These are phyloP conservation scores for Boehmeria nivea DNA, from an alignment of 306 rosid species.

Conservation along the genomic window DNA sequence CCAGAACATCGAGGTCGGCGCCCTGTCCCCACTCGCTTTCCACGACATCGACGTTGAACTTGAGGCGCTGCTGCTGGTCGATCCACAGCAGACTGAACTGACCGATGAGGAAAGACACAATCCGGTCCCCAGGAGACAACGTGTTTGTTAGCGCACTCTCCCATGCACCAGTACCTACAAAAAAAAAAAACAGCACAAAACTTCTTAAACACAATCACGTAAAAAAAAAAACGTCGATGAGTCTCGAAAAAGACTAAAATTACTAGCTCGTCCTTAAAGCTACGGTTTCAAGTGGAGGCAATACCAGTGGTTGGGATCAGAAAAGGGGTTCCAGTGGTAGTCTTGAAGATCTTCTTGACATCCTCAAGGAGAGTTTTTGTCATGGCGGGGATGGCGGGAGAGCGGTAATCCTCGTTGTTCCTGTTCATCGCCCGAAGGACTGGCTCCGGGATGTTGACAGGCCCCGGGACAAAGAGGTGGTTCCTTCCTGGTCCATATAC, in stretches of 20 bases:
- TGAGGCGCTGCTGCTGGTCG: slow-evolving; percentile 97
- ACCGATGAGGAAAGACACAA: slow-evolving; percentile 81
- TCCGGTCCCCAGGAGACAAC: slow-evolving; percentile 90
- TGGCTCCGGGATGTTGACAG: slow-evolving; percentile 90
- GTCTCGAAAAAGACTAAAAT: no score
- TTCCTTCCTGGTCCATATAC: slow-evolving; percentile 82
- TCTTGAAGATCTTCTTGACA: slow-evolving; percentile 91
- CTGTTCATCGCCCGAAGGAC: slow-evolving; percentile 90
- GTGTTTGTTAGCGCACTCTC: slow-evolving; percentile 99
- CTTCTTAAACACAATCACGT: no score
- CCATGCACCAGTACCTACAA: slow-evolving; percentile 98
- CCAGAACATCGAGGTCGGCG: slow-evolving; percentile 83
- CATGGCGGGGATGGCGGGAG: slow-evolving; percentile 92
- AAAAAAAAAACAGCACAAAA: no score
- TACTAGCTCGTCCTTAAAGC: no score
- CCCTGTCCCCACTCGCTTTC: slow-evolving; percentile 99
- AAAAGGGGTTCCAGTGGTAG: slow-evolving; percentile 84
- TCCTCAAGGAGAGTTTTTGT: slow-evolving; percentile 83
- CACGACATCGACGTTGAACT: slow-evolving; percentile 82
- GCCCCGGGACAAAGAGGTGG: slow-evolving; percentile 99
- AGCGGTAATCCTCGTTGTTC: slow-evolving; percentile 96
- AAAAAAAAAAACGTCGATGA: no score
- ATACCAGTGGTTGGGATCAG: slow-evolving; percentile 94
- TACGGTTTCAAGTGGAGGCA: not conserved
- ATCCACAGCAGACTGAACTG: slow-evolving; percentile 99